These are phyloP conservation scores for Apiospora hydei DNA, from an alignment of 2,329 filamentous ascomycete genomes.

Conservation along the genomic window DNA sequence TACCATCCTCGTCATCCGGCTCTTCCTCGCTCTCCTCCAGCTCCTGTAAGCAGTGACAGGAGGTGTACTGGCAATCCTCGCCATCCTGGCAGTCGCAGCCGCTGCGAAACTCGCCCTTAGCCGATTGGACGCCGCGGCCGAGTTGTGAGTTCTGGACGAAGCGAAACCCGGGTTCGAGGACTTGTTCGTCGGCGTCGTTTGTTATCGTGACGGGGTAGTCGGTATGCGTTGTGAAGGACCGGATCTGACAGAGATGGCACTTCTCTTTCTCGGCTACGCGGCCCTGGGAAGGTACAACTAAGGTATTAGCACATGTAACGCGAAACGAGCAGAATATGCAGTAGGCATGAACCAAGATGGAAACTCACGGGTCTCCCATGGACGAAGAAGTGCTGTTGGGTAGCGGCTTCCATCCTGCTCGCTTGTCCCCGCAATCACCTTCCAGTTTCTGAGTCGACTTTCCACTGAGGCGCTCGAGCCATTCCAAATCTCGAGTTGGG, in stretches of 20 bases:
- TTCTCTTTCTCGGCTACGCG: slow-evolving; percentile 46
- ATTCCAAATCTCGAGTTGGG: not conserved
- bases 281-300: slow-evolving; percentile 36
- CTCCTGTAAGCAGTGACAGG: slow-evolving; percentile 71
- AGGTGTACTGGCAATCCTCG: slow-evolving; percentile 68
- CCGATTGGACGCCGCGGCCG: slow-evolving; percentile 64
- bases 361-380: slow-evolving; percentile 51
- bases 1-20: slow-evolving; percentile 54
- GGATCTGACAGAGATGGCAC: slow-evolving; percentile 71
- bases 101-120: slow-evolving; percentile 67
- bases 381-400: slow-evolving; percentile 57
- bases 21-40: slow-evolving; percentile 63
- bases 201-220: slow-evolving; percentile 65
- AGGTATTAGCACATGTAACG: not conserved
- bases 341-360: slow-evolving; percentile 6
- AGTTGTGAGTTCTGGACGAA: slow-evolving; percentile 73
- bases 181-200: slow-evolving; percentile 64
- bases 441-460: not conserved
- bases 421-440: not conserved
- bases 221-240: slow-evolving; percentile 57
- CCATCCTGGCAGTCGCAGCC: slow-evolving; percentile 73
- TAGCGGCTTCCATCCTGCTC: slow-evolving; percentile 53
- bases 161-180: slow-evolving; percentile 67
- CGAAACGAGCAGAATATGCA: not conserved
- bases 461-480: not conserved